Conservation (phyloP, 164 flowering plant species). For the Saururus chinensis region DNA sequence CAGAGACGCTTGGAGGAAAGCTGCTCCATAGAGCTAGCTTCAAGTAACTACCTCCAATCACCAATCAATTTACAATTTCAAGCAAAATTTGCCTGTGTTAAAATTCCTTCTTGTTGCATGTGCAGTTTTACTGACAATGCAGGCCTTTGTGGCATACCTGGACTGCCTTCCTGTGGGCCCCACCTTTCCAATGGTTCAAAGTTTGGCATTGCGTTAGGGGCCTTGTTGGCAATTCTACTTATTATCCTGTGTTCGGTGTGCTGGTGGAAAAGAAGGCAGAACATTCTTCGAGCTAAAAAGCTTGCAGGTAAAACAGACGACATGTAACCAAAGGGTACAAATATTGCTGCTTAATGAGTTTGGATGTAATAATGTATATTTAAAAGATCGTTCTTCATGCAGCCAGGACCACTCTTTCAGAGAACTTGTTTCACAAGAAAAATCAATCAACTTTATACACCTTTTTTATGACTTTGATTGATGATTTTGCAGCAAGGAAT, state of each 20-base stretch:
- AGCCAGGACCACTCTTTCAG: too few species aligned
- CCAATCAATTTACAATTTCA: background rate
- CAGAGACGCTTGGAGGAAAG: conserved; percentile 76
- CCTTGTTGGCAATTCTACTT: conserved; percentile 32
- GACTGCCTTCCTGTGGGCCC: conserved; percentile 74
- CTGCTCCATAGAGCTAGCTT: conserved; percentile 95
- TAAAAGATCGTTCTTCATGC: too few species aligned
- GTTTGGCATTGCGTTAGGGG: conserved; percentile 60
- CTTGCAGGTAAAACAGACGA: conserved; percentile 50
- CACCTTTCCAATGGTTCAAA: conserved; percentile 70
- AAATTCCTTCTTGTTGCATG: background rate
- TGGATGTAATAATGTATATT: too few species aligned
- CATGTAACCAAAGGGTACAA: background rate
- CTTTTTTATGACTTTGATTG: background rate
- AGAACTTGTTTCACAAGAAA: too few species aligned
- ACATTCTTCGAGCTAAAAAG: conserved; percentile 75
- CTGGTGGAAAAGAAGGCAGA: conserved; percentile 93
- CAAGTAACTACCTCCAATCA: conserved; percentile 37
- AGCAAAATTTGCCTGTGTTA: background rate
- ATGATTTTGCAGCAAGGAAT: conserved; percentile 61
- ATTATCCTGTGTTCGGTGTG: conserved; percentile 37
- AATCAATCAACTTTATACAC: background rate
- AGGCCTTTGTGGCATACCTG: conserved; percentile 97
- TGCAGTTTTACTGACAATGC: conserved; percentile 85
- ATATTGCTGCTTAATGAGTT: too few species aligned